Base-by-base conservation (phyloP, 768 basidiomycete genomes). In the Gloeophyllum trabeum region DNA sequence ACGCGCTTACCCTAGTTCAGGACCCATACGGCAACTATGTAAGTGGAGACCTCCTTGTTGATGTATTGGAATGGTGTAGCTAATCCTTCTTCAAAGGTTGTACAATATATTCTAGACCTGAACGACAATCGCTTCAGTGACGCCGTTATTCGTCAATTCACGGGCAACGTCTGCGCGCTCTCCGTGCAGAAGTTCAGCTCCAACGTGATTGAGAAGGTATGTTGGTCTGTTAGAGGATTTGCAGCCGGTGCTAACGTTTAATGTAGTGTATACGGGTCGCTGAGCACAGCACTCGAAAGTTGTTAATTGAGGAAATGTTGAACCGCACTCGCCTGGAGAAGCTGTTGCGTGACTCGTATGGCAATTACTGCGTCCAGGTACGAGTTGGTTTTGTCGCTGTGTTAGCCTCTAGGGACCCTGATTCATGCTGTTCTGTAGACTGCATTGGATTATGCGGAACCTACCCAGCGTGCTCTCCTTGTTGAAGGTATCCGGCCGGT, bases 181-280 rank as follows among this genome's bases (percentile, higher is more conserved):
- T 98, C 93, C 4, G 94, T 97, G 13, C 96, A 99, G 61, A 99
- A 99, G 65, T 99, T 99, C 66, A 94, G 91, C 48, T 97, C 94
- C 47, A 99, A 99, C 60, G 96, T 99, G 46, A 93, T 96, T 48
- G 93, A 96, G 66, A 96, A 96, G 74, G 86, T 84, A 28, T 6
- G 62, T 46, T 0, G n/a, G n/a, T 16, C 10, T 30, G 16, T 30
- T 7, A 16, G 10, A 7, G 7, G 28, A 30, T 30, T 16, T 30
- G 10, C 7, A 7, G 7, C 28, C 28, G 28, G 16, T 30, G 28
- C 16, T 30, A 16, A 30, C 16, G 28, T 7, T 7, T 30, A 16
- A 7, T 30, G 32, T 51, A 73, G 67, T 80, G 77, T 56, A 68
- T 99, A 55, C 92, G 96, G 32, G 96, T 98, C 41, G 94, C 94